These are phyloP conservation scores for Epichloe glyceriae DNA, from an alignment of 2,329 filamentous ascomycete genomes.

Conservation along the genomic window DNA sequence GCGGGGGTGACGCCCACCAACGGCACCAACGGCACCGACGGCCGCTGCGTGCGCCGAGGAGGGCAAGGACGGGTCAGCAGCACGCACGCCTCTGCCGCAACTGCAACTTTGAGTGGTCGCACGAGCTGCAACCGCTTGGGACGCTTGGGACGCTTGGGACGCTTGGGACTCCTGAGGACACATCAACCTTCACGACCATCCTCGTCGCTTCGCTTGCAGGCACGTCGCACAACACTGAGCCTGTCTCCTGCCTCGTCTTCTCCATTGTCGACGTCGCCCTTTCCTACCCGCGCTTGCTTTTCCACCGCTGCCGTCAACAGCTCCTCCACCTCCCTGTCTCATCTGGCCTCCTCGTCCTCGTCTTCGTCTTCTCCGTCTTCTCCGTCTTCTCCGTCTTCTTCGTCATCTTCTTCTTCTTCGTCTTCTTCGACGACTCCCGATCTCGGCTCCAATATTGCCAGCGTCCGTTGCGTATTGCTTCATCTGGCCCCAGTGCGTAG, in stretches of 20 bases:
- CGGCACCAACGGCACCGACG: background rate
- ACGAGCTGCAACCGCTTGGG: background rate
- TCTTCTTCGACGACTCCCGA: constrained; percentile 4
- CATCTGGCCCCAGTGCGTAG: constrained; percentile 11
- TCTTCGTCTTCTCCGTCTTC: background rate
- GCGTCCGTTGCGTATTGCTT: constrained; percentile 8
- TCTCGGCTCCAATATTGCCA: background rate
- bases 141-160: background rate
- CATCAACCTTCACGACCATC: constrained; percentile 5
- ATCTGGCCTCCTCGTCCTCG: background rate
- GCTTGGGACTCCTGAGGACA: constrained; percentile 6
- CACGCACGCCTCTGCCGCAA: background rate
- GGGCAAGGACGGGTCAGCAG: too few relatives aligned
- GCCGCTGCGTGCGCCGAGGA: background rate
- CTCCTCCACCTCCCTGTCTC: background rate
- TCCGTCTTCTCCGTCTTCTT: constrained; percentile 1
- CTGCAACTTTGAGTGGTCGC: background rate
- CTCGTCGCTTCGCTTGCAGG: background rate
- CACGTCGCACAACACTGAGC: background rate
- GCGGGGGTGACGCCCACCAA: background rate
- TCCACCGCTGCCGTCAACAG: background rate
- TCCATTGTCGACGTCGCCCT: constrained; percentile 1
- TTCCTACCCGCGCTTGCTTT: constrained; percentile 4
- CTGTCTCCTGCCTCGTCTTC: background rate
- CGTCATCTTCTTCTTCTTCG: background rate